Evolutionary conservation across 345 rosid species (phyloP).

Genomic region (Hibiscus trionum): DNA sequence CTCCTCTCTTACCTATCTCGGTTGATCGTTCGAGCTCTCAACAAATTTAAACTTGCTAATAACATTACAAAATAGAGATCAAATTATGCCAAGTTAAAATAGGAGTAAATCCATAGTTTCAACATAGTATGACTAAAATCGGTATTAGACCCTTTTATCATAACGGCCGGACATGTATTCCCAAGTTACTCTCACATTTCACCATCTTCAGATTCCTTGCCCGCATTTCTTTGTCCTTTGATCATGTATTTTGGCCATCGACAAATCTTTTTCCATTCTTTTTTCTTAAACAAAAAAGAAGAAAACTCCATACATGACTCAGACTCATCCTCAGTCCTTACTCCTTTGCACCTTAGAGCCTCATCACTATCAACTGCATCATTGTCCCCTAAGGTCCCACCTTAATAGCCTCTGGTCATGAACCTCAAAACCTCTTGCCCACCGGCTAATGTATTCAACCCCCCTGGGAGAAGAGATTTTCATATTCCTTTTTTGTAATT

Average conservation of each 20-base stretch:
- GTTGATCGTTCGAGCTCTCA: no score
- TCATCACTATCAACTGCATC: not conserved
- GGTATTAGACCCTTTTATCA: no score
- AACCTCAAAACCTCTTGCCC: not conserved
- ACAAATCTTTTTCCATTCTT: not conserved
- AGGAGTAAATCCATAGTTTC: no score
- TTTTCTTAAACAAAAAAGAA: not conserved
- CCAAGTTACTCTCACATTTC: not conserved
- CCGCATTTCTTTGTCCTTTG: not conserved
- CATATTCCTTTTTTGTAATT: not conserved
- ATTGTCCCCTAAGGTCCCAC: not conserved
- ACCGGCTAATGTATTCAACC: not conserved
- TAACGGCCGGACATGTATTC: no score
- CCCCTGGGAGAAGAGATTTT: not conserved
- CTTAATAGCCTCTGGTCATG: constrained; percentile 7
- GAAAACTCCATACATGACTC: not conserved
- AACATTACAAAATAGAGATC: no score
- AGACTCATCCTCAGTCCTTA: not conserved
- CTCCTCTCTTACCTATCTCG: no score
- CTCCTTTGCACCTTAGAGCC: not conserved
- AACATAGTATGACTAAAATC: no score
- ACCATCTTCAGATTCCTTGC: not conserved
- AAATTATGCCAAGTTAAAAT: no score
- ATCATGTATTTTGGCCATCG: no score
- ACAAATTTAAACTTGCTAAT: no score